Evolutionary conservation across 179 eudicot species (phyloP), one percentile per base, ranked within the genome.

Genomic region (Dionaea muscipula): DNA sequence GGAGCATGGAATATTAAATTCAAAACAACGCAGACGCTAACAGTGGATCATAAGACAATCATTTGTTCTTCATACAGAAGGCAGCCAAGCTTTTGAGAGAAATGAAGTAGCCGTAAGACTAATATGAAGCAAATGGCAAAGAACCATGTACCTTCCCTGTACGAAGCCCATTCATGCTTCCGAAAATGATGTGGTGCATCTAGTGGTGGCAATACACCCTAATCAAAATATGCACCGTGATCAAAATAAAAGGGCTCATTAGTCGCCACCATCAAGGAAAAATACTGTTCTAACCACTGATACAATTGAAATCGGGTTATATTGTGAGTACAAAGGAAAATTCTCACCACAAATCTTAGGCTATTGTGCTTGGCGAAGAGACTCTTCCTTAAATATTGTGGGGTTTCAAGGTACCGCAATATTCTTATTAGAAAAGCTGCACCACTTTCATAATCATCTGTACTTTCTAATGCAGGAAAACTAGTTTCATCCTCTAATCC

Each of bases 181-280:
- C 98, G 94, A 54, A 87, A 74, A 68, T 91, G 98, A 73, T 87
- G 98, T 38, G 98, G 98, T 55, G 98, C 98, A 68, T 91, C 98
- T 61, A 91, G 91, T 33, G 98, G 98, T 18, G 98, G 95, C 64
- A 91, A 73, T 67, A 82, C 56, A 45, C 98, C 98, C 98, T 91
- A 67, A 61, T 54, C 46, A 59, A 59, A 37, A 55, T 25, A 10
- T 67, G 80, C 56, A 45, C 98, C 98, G 96, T 91, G 68, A 61
- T 54, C 46, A 59, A 59, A 37, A 55, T 25, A 10, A 36, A 28
- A 24, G 50, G 3, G 1, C 35, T 46, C 20, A 6, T 28, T 25
- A 45, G 11, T 25, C 21, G 53, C 16, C n/a, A 60, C 53, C 18
- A n/a, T n/a, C n/a, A n/a, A n/a, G 35, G 26, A 13, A 17, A 19